Conservation (phyloP, 306 rosid species). For the Purshia tridentata region DNA sequence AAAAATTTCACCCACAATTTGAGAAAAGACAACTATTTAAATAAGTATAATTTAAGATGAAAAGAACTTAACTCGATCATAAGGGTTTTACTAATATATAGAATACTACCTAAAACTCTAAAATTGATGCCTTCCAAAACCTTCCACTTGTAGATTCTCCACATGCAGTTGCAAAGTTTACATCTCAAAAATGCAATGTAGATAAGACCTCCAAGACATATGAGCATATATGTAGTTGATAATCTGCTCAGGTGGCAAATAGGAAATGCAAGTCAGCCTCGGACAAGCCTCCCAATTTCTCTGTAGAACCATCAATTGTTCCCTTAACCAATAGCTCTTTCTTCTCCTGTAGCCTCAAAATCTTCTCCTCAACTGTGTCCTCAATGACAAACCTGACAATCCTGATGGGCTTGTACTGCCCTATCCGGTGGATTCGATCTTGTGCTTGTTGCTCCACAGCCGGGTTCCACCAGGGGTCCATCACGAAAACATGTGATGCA, state of each 20-base stretch:
- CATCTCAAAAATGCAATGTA: no score
- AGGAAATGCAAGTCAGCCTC: conserved; percentile 66
- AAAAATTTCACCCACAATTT: no score
- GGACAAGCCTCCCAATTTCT: conserved; percentile 73
- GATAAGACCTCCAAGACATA: no score
- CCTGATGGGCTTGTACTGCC: conserved; percentile 95
- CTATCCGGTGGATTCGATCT: conserved; percentile 91
- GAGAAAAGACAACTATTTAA: no score
- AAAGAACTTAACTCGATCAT: no score
- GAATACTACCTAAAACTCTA: no score
- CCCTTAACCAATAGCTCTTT: conserved; percentile 93
- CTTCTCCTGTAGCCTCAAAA: conserved; percentile 85
- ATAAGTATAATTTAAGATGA: no score
- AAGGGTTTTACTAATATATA: no score
- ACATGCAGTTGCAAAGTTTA: no score
- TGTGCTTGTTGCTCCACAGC: conserved; percentile 95
- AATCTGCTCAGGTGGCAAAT: conserved; percentile 38
- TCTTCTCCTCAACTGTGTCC: conserved; percentile 89
- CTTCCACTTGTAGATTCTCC: no score
- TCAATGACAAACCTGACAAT: conserved; percentile 81
- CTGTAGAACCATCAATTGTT: conserved; percentile 71
- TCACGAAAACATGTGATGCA: conserved; percentile 90
- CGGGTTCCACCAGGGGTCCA: conserved; percentile 99
- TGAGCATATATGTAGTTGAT: no score
- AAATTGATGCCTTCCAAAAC: no score